Base-by-base conservation (phyloP, 306 rosid genomes). In the Cucurbita pepo region DNA sequence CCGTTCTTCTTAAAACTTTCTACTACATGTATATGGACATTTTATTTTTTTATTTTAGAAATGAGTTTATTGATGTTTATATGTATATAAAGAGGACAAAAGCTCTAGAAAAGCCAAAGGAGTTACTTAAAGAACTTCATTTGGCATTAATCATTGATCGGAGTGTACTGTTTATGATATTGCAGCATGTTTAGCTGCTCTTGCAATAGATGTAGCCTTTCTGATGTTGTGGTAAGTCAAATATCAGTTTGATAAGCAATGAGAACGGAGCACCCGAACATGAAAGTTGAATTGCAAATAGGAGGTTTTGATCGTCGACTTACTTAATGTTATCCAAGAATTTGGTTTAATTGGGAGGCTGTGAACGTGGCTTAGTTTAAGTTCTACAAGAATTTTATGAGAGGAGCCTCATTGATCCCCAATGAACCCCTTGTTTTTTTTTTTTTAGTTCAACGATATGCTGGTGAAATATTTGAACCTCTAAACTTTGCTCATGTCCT, bases 1-100 rank as follows among this genome's bases (percentile, higher is more conserved):
- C 61, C 59, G 53, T 78, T 87, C 37, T 85, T 78, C 22, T 50
- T 69, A 14, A 22, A 67, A 47, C 7, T 22, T 25, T 8, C 58
- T 43, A 16, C 58, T 22, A 0, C 56, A 3, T 64, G 53, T 67
- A 45, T 45, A 2, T 44, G 72, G 21, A 7, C 38, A 6, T 44
- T 15, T 60, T 37, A 36, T 50, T 36, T 34, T 34, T 60, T 41
- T 37, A 9, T 22, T 21, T 22, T 57, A 57, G 60, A 56, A 56
- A 56, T 21, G 13, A 21, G 60, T 56, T 21, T 56, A 21, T 56
- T 19, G 13, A 21, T 21, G 7, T 4, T 4, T n/a, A 40, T 40
- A 63, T 5, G 25, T 9, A 50, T 4, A 62, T 41, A 41, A 18
- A 41, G 16, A 43, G 36, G 52, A 40, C 40, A 30, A 58, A 30